Conservation (phyloP, 768 basidiomycete species). For the Infundibulicybe gibba region DNA sequence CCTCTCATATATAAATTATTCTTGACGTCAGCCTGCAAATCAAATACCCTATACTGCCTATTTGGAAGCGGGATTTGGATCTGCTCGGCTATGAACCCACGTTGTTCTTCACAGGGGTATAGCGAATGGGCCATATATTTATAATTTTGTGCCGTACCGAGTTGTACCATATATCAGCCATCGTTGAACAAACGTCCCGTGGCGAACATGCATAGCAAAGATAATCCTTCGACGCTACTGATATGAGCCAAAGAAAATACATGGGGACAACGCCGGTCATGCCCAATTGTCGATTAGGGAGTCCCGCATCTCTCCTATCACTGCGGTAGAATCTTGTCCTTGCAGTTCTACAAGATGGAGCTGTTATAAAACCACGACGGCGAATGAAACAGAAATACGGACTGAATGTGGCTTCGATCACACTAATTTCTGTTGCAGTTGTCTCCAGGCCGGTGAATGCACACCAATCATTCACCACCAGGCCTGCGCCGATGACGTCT, state of each 20-base stretch:
- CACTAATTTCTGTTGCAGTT: conserved; percentile 98
- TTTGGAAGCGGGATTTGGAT: too few relatives aligned
- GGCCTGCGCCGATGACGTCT: conserved; percentile 94
- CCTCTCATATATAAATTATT: too few relatives aligned
- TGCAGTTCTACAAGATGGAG: conserved; percentile 61
- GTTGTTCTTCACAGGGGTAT: too few relatives aligned
- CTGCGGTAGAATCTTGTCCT: conserved; percentile 77
- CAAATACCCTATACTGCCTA: too few relatives aligned
- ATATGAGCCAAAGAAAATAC: not conserved
- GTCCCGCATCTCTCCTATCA: conserved; percentile 91
- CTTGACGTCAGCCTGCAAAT: too few relatives aligned
- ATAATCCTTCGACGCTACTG: too few relatives aligned
- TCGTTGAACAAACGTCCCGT: too few relatives aligned
- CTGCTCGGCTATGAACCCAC: too few relatives aligned
- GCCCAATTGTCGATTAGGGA: conserved; percentile 92
- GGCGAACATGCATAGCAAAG: too few relatives aligned
- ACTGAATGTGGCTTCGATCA: conserved; percentile 98
- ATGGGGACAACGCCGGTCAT: conserved; percentile 26
- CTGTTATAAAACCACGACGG: not conserved
- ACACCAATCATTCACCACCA: conserved; percentile 99
- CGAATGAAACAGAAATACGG: conserved; percentile 27
- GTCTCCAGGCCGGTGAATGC: conserved; percentile 99
- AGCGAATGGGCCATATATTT: too few relatives aligned
- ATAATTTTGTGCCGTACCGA: too few relatives aligned
- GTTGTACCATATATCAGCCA: too few relatives aligned